Evolutionary conservation across 2,329 filamentous ascomycete genomes (phyloP).

Genomic region (Arthrobotrys pseudoclavata): DNA sequence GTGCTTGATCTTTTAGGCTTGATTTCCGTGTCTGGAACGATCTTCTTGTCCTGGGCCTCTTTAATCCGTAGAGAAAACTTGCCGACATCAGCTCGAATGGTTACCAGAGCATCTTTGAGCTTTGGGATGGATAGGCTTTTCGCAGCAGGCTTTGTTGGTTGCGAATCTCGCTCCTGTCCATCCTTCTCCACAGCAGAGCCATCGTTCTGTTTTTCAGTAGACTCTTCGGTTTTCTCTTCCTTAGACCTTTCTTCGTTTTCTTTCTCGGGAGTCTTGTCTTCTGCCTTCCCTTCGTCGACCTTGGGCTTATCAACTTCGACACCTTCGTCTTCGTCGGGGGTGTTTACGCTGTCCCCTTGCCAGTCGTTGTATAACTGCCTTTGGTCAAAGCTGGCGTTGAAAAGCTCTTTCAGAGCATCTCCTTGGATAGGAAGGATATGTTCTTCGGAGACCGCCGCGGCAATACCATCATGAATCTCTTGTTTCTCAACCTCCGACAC

Average conservation of each 20-base stretch:
- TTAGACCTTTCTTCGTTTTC: constrained; percentile 1
- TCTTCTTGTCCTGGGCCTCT: constrained; percentile 52
- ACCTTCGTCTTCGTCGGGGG: constrained; percentile 37
- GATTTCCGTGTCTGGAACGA: constrained; percentile 26
- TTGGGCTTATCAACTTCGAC: constrained; percentile 23
- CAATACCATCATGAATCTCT: constrained; percentile 34
- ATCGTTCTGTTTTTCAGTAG: neutral
- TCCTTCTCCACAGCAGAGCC: constrained; percentile 4
- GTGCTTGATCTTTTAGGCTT: constrained; percentile 40
- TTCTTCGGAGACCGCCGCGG: constrained; percentile 13
- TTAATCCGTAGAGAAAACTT: constrained; percentile 47
- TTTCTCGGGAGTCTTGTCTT: constrained; percentile 9
- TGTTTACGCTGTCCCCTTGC: constrained; percentile 14
- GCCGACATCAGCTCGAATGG: constrained; percentile 42
- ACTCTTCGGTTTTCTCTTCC: neutral
- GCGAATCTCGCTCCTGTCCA: constrained; percentile 9
- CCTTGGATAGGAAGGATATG: constrained; percentile 37
- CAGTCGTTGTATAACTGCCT: constrained; percentile 32
- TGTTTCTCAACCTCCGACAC: constrained; percentile 40
- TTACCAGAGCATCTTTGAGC: constrained; percentile 34
- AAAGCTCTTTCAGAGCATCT: constrained; percentile 44
- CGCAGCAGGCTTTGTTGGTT: neutral
- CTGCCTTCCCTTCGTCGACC: neutral
- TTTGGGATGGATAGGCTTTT: constrained; percentile 31
- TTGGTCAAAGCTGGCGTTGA: constrained; percentile 38